Conservation (phyloP, 1,284 basidiomycete genomes). For the Ustilago loliicola region DNA sequence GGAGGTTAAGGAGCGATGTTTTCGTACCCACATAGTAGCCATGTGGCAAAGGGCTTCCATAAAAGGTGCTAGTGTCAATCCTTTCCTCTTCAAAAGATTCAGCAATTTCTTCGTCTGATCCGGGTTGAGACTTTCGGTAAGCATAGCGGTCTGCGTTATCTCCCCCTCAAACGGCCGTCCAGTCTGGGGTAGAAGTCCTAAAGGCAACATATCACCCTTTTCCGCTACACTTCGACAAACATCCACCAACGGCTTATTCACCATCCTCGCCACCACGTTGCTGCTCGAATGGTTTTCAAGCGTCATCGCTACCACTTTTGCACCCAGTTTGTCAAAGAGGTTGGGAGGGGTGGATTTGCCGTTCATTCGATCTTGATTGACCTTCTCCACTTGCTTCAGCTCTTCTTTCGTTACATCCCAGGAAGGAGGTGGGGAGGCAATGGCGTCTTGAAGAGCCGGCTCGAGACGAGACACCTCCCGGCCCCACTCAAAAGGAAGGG, state of each 20-base stretch:
- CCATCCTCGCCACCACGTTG: neutral
- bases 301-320: constrained; percentile 17
- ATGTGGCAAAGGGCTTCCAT: constrained; percentile 32
- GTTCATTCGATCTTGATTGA: constrained; percentile 34
- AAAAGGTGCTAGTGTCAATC: constrained; percentile 41
- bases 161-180: constrained; percentile 15
- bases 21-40: constrained; percentile 38
- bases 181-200: constrained; percentile 38
- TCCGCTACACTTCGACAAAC: constrained; percentile 33
- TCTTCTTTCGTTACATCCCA: constrained; percentile 24
- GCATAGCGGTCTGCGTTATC: constrained; percentile 15
- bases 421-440: constrained; percentile 11
- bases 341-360: constrained; percentile 32
- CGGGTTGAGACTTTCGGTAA: constrained; percentile 5
- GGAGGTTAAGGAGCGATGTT: constrained; percentile 15
- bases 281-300: constrained; percentile 9
- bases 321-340: constrained; percentile 18
- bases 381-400: constrained; percentile 16
- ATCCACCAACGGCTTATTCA: constrained; percentile 27
- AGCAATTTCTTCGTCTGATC: constrained; percentile 17
- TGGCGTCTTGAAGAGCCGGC: constrained; percentile 32
- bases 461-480: constrained; percentile 30
- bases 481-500: constrained; percentile 11
- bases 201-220: constrained; percentile 39
- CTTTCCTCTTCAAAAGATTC: constrained; percentile 8